A percentile compares a stretch with the other conserved stretches of the same genome.
phyloP scores from a whole-genome alignment of 148 eudicot species.

The Fagopyrum esculentum region DNA sequence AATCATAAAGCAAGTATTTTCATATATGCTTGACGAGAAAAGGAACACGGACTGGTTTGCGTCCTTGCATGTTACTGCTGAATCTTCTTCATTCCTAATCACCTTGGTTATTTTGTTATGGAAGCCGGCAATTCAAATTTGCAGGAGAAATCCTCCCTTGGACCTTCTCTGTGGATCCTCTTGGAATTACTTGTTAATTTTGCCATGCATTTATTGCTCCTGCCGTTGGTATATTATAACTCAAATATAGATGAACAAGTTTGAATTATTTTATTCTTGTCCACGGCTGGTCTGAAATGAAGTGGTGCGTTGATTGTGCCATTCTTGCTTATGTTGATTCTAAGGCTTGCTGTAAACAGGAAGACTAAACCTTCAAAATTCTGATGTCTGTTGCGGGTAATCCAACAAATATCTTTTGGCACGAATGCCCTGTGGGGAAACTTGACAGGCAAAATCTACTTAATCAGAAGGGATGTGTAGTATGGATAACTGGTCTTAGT shows the following conservation, averaged over 20 bases:
- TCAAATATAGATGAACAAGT: neutral
- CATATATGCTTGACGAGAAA: neutral
- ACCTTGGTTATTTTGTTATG: neutral
- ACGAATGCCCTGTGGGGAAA: constrained; percentile 67
- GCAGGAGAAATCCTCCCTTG: neutral
- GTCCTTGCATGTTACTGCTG: neutral
- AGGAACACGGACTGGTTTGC: neutral
- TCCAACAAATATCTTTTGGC: constrained; percentile 84
- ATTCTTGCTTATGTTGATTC: neutral
- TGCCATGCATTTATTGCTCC: neutral
- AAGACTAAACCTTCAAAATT: constrained; percentile 6
- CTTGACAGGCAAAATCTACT: constrained; percentile 71
- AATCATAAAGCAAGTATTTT: neutral
- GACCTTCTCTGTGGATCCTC: neutral
- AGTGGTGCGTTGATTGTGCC: neutral
- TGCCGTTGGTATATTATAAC: neutral
- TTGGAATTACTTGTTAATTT: neutral
- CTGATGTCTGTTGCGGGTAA: constrained; percentile 68
- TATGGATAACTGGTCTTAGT: constrained; percentile 94
- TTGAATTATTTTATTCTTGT: neutral
- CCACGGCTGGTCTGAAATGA: neutral
- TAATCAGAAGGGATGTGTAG: constrained; percentile 81
- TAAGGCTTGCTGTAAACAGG: constrained; percentile 9
- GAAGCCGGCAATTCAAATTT: neutral
- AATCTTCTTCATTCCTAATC: neutral